Percentiles rank a stretch among this genome's conserved stretches.
These are phyloP conservation scores for Rhynchospora breviuscula DNA, from an alignment of 176 grass and related monocot genomes.

Conservation along the genomic window DNA sequence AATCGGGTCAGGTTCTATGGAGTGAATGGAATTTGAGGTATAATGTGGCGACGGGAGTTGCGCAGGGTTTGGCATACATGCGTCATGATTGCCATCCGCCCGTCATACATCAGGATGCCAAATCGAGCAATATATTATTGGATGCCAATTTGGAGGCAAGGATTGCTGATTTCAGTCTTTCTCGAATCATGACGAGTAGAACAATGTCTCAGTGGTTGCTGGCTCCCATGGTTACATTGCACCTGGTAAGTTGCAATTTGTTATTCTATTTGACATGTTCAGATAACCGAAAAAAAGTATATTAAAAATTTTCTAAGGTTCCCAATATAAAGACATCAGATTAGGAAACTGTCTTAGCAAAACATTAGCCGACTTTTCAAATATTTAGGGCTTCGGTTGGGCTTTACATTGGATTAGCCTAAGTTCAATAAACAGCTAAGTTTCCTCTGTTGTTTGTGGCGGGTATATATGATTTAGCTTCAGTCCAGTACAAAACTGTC, in stretches of 20 bases:
- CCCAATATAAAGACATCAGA: neutral
- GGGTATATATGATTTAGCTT: too few species aligned
- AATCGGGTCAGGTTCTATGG: constrained; percentile 24
- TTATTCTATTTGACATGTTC: neutral
- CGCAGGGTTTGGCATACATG: too few species aligned
- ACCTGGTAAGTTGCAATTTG: constrained; percentile 38
- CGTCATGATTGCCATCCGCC: too few species aligned
- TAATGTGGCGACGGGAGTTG: too few species aligned
- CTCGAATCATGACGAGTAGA: constrained; percentile 37
- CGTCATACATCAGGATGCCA: too few species aligned
- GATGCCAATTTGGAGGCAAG: constrained; percentile 70
- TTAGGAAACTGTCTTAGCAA: neutral
- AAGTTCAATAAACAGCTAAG: too few species aligned
- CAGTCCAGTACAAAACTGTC: too few species aligned
- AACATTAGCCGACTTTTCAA: neutral
- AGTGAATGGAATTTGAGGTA: too few species aligned
- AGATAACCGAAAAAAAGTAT: neutral
- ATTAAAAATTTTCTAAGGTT: neutral
- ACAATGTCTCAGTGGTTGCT: constrained; percentile 70
- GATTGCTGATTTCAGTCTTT: constrained; percentile 85
- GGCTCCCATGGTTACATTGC: constrained; percentile 95
- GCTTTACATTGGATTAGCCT: neutral
- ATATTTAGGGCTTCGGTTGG: neutral
- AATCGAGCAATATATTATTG: constrained; percentile 92
- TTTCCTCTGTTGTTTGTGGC: too few species aligned